These are phyloP conservation scores for Citrus hindsii DNA, from an alignment of 345 rosid genomes.

Conservation along the genomic window DNA sequence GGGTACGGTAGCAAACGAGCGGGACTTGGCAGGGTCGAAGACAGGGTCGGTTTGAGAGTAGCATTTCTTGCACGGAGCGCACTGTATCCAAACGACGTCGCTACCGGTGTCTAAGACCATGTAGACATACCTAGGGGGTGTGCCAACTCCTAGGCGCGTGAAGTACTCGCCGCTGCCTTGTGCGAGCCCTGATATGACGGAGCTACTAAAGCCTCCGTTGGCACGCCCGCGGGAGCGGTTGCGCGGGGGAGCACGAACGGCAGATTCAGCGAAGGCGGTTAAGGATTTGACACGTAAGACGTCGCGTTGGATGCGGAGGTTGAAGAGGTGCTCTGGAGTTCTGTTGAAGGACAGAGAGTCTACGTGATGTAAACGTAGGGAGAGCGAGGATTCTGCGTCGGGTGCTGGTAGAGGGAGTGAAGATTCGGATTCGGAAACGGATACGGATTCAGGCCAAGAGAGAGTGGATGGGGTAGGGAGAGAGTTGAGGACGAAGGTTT, in stretches of 20 bases:
- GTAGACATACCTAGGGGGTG: conserved; percentile 73
- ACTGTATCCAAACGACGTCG: conserved; percentile 93
- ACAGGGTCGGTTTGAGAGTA: conserved; percentile 85
- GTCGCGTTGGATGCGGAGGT: conserved; percentile 69
- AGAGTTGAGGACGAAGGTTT: conserved; percentile 38
- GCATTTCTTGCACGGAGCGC: conserved; percentile 86
- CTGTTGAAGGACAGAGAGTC: conserved; percentile 56
- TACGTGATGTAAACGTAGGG: conserved; percentile 63
- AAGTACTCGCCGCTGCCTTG: conserved; percentile 98
- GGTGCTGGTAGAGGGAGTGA: background rate
- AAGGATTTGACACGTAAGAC: conserved; percentile 51
- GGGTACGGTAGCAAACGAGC: conserved; percentile 51
- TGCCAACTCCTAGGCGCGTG: conserved; percentile 91
- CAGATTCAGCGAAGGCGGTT: conserved; percentile 31
- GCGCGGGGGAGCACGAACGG: conserved; percentile 14
- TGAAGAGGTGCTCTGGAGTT: conserved; percentile 63
- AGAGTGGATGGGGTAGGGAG: conserved; percentile 43
- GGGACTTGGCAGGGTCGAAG: conserved; percentile 71
- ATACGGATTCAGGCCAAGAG: conserved; percentile 30
- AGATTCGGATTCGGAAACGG: conserved; percentile 1
- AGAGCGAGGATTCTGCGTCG: conserved; percentile 21
- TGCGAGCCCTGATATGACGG: conserved; percentile 79
- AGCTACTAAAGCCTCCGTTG: conserved; percentile 57
- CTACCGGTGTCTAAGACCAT: conserved; percentile 96
- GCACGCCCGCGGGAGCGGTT: conserved; percentile 28